Evolutionary conservation across 2,329 filamentous ascomycete species (phyloP), one percentile per base, ranked within the genome.

Genomic region (Phialemonium atrogriseum): DNA sequence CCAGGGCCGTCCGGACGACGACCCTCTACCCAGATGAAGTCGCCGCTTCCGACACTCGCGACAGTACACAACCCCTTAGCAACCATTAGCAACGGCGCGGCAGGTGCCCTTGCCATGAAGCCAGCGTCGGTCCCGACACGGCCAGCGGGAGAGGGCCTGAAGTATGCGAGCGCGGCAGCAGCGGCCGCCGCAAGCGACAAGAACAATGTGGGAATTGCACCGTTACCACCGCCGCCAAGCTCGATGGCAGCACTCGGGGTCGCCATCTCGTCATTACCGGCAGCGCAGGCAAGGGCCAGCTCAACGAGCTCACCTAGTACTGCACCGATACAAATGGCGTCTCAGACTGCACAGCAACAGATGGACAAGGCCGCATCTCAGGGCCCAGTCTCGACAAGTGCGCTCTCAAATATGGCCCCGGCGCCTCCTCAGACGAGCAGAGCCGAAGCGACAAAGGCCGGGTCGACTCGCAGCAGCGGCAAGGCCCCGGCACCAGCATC

Each of bases 91-190:
- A 83, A 72, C 52, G 72, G 72, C 23, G 45, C 50, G 4, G 30
- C 52, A 30, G 62, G 70, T 35, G 68, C 67, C 32, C 68, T 68
- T 32, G 64, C 70, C 32, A 96, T 96, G 89, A 98, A 96, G 64
- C 89, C 91, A 10, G 91, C 91, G 12, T 80, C 86, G 12, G 62
- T 88, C 47, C 91, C 91, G 2, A 78, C 84, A 37, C 77, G 89
- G 54, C 79, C 84, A 6, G 83, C 86, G 4, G 87, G 87, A 28
- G 89, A 96, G 55, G 85, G 84, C 2, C 68, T 98, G 44, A 96
- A 96, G 60, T 98, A 98, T 54, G 91, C 91, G 26, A 96, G 91
- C 22, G 91, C 91, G 0, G 91, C 91, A 0, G 91, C 91, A 0
- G 91, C 91, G 0, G 91, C 89, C 0, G 89, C 91, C 1, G 86